Conservation (phyloP, 192 early-diverging fungal genomes). For the Pecoramyces ruminantium region DNA sequence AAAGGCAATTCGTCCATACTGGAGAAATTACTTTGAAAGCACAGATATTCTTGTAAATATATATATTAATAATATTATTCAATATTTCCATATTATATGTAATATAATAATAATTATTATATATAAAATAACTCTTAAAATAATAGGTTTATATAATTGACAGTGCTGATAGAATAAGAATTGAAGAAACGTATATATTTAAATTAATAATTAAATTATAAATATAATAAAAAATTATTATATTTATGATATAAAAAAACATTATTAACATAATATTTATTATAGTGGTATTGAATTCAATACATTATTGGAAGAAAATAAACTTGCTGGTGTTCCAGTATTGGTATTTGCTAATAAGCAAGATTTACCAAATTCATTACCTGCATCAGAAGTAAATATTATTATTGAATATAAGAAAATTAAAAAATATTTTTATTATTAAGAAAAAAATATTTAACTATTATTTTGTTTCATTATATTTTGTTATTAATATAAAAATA, state of each 20-base stretch:
- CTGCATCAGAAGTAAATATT: constrained; percentile 30
- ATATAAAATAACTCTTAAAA: background rate
- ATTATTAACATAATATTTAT: too few relatives aligned
- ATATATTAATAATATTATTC: background rate
- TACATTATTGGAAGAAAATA: background rate
- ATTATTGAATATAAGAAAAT: too few relatives aligned
- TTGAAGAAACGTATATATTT: constrained; percentile 16
- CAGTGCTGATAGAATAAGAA: background rate
- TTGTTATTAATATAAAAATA: too few relatives aligned
- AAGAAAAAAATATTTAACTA: too few relatives aligned
- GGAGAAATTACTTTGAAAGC: constrained; percentile 44
- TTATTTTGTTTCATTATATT: too few relatives aligned
- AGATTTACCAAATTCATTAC: constrained; percentile 25
- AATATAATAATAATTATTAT: background rate
- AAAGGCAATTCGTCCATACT: constrained; percentile 33
- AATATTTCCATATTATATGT: background rate
- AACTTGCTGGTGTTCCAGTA: background rate
- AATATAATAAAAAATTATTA: too few relatives aligned
- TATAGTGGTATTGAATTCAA: background rate
- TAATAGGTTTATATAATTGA: constrained; percentile 1
- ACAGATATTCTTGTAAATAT: constrained; percentile 28
- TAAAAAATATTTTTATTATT: too few relatives aligned
- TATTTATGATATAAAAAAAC: too few relatives aligned
- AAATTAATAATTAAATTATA: too few relatives aligned
- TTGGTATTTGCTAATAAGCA: background rate